Conservation (phyloP, 2,329 filamentous ascomycete species). For the Didymella pinodella region DNA sequence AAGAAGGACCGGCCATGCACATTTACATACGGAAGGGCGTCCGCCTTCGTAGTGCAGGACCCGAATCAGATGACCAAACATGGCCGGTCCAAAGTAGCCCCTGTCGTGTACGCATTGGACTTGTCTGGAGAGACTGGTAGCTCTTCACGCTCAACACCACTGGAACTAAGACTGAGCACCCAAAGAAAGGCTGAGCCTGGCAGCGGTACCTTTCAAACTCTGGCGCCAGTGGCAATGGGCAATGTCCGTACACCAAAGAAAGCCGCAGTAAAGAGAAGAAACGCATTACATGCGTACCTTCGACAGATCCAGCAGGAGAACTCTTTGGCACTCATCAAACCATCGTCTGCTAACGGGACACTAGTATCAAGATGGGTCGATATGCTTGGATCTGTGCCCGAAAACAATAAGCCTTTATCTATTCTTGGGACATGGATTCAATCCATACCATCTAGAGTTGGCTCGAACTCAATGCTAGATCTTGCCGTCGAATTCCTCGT, state of each 20-base stretch:
- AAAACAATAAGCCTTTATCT: constrained; percentile 29
- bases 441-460: constrained; percentile 41
- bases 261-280: constrained; percentile 22
- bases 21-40: constrained; percentile 39
- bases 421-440: constrained; percentile 41
- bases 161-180: constrained; percentile 29
- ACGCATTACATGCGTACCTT: constrained; percentile 28
- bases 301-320: constrained; percentile 22
- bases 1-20: constrained; percentile 41
- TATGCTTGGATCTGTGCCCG: constrained; percentile 31
- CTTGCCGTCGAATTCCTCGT: constrained; percentile 40
- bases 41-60: constrained; percentile 40
- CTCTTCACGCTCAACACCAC: constrained; percentile 16
- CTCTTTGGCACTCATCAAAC: constrained; percentile 13
- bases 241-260: constrained; percentile 27
- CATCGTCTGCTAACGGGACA: constrained; percentile 28
- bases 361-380: constrained; percentile 35
- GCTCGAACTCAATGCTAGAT: constrained; percentile 36
- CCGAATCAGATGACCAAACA: constrained; percentile 42
- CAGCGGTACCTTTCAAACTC: constrained; percentile 39
- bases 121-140: not conserved
- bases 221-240: constrained; percentile 26
- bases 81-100: constrained; percentile 32
- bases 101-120: constrained; percentile 25
- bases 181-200: constrained; percentile 32